phyloP scores from a whole-genome alignment of 2,329 filamentous ascomycete species.

The Hypoxylon rubiginosum region DNA sequence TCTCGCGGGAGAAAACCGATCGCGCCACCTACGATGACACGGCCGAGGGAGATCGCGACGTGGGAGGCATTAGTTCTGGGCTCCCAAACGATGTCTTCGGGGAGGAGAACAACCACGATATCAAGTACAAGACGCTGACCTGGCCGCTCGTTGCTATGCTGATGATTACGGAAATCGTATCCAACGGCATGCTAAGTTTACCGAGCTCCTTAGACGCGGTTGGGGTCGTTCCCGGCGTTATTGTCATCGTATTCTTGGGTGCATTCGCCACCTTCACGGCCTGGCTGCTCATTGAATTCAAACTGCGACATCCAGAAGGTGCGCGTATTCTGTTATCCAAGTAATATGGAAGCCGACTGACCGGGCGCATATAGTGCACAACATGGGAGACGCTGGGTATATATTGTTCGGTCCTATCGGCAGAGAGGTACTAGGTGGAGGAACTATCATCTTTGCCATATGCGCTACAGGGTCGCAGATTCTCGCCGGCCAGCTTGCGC shows the following conservation, averaged over 20 bases:
- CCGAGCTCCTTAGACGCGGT: conserved; percentile 65
- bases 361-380: conserved; percentile 59
- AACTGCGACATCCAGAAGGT: conserved; percentile 65
- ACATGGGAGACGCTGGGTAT: conserved; percentile 68
- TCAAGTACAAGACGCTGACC: conserved; percentile 67
- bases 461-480: conserved; percentile 65
- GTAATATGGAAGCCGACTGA: conserved; percentile 31
- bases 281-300: conserved; percentile 65
- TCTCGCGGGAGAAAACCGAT: conserved; percentile 22
- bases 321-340: conserved; percentile 48
- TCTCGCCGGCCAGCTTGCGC: conserved; percentile 64
- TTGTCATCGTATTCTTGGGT: conserved; percentile 65
- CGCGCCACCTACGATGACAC: neutral
- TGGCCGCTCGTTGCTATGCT: conserved; percentile 66
- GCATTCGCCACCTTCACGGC: conserved; percentile 65
- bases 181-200: conserved; percentile 66
- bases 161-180: conserved; percentile 70
- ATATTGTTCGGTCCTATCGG: conserved; percentile 67
- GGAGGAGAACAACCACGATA: conserved; percentile 52
- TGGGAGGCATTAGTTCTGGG: conserved; percentile 28
- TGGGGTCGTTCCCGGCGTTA: conserved; percentile 65
- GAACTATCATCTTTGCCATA: conserved; percentile 66
- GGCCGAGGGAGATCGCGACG: conserved; percentile 17
- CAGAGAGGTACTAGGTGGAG: conserved; percentile 62
- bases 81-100: conserved; percentile 58